Percentiles rank a stretch among this genome's conserved stretches.
phyloP scores from a whole-genome alignment of 2,329 filamentous ascomycete species.

The Pseudogymnoascus sp. region DNA sequence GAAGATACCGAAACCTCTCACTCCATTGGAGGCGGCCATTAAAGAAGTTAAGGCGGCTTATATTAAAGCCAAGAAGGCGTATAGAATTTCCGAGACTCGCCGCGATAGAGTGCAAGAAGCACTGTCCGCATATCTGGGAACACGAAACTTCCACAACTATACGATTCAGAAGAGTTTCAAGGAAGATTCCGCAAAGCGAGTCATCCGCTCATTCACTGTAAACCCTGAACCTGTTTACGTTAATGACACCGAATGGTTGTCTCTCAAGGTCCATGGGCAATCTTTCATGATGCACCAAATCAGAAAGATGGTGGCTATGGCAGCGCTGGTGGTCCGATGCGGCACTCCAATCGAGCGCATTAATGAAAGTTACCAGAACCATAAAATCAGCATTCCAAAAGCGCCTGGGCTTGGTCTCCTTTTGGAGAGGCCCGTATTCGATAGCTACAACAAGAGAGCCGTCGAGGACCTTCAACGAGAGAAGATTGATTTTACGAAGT shows the following conservation, averaged over 20 bases:
- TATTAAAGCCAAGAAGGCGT: conserved; percentile 72
- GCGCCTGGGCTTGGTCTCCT: conserved; percentile 83
- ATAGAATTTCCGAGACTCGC: conserved; percentile 69
- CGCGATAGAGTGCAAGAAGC: conserved; percentile 69
- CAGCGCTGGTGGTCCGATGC: conserved; percentile 74
- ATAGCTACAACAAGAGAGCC: conserved; percentile 75
- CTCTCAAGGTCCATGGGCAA: conserved; percentile 91
- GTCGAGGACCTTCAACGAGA: conserved; percentile 57
- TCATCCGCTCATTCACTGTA: conserved; percentile 87
- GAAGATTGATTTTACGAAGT: conserved; percentile 71
- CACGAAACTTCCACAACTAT: conserved; percentile 94
- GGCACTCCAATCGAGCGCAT: conserved; percentile 70
- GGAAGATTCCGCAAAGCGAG: conserved; percentile 80
- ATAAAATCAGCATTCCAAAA: conserved; percentile 84
- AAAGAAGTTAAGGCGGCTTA: conserved; percentile 77
- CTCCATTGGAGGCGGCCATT: conserved; percentile 57
- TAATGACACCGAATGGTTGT: conserved; percentile 90
- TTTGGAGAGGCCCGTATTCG: conserved; percentile 86
- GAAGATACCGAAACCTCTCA: conserved; percentile 27
- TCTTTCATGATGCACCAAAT: conserved; percentile 99
- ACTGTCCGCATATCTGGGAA: conserved; percentile 72
- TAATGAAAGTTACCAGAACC: conserved; percentile 62
- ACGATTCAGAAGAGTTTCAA: conserved; percentile 79
- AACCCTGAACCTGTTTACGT: conserved; percentile 74
- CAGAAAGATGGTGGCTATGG: conserved; percentile 97